Evolutionary conservation across 2,329 filamentous ascomycete genomes (phyloP), one percentile per base, ranked within the genome.

Genomic region (Decorospora gaudefroyi): DNA sequence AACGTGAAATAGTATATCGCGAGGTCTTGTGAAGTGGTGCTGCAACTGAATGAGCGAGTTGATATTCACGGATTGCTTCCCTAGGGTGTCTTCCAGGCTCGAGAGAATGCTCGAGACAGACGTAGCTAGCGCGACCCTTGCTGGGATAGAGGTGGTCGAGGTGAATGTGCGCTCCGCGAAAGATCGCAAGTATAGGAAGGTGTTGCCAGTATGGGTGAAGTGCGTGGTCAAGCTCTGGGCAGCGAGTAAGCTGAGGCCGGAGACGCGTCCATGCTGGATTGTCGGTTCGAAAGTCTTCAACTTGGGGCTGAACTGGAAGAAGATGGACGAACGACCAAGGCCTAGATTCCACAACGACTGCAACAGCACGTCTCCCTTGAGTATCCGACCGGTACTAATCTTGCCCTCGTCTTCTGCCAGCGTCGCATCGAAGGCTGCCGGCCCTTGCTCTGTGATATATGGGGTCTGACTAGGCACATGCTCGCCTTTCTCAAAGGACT

Each of bases 401-500:
- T 55, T 22, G 76, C 59, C 40, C 67, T 73, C 49, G 76, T 79
- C 17, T 65, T 66, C 12, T 63, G 55, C 53, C 12, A 50, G 63
- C 59, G 83, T 74, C 5, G 85, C 81, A 71, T 92, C 86, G 48
- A 88, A 88, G 2, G 80, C 76, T 7, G 68, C 67, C 1, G 85
- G 74, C 0, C 86, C 86, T 18, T 84, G 82, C 68, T 93, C 88
- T 2, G 83, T 85, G 9, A 90, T 71, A 50, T 87, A 85, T 1
- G 78, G 67, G 1, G 81, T 77, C 27, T 49, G 57, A 1, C 65
- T 53, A 7, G 73, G 68, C 4, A 73, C 62, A 4, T 72, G 61
- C n/a, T 73, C 64, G 1, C 70, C 56, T 8, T 70, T 64, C 1
- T 77, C 71, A 57, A 91, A 91, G 1, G 69, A 72, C 53, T 90